Evolutionary conservation across 2,329 filamentous ascomycete species (phyloP).

Genomic region (Neodidymelliopsis sp.): DNA sequence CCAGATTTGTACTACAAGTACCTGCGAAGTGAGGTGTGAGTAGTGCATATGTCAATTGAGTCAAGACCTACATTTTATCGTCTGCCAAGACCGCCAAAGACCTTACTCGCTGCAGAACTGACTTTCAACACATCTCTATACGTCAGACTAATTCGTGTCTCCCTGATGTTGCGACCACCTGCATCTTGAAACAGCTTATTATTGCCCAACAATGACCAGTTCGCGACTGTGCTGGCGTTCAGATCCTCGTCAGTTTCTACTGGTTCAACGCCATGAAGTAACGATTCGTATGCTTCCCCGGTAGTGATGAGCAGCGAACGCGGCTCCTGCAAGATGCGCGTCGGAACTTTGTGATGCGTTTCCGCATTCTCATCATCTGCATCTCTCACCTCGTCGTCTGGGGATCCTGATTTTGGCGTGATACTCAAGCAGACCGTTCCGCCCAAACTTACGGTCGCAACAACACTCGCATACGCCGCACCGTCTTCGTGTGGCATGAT

Average conservation of each 20-base stretch:
- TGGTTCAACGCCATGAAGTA: slow-evolving; percentile 78
- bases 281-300: slow-evolving; percentile 70
- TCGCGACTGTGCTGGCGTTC: slow-evolving; percentile 64
- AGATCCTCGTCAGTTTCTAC: slow-evolving; percentile 71
- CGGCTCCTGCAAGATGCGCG: slow-evolving; percentile 80
- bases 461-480: slow-evolving; percentile 82
- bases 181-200: slow-evolving; percentile 44
- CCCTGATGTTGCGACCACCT: slow-evolving; percentile 65
- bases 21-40: no score
- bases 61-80: no score
- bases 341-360: slow-evolving; percentile 24
- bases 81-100: slow-evolving; percentile 27
- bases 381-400: not conserved
- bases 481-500: slow-evolving; percentile 99
- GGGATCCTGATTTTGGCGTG: slow-evolving; percentile 52
- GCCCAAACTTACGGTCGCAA: slow-evolving; percentile 89
- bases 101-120: slow-evolving; percentile 41
- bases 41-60: no score
- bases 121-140: slow-evolving; percentile 80
- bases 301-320: slow-evolving; percentile 79
- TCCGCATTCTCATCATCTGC: not conserved
- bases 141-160: slow-evolving; percentile 74
- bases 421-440: slow-evolving; percentile 80
- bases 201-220: slow-evolving; percentile 73
- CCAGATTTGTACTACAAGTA: no score